phyloP scores from a whole-genome alignment of 2,329 filamentous ascomycete species.

The Chaetomium olivaceum region DNA sequence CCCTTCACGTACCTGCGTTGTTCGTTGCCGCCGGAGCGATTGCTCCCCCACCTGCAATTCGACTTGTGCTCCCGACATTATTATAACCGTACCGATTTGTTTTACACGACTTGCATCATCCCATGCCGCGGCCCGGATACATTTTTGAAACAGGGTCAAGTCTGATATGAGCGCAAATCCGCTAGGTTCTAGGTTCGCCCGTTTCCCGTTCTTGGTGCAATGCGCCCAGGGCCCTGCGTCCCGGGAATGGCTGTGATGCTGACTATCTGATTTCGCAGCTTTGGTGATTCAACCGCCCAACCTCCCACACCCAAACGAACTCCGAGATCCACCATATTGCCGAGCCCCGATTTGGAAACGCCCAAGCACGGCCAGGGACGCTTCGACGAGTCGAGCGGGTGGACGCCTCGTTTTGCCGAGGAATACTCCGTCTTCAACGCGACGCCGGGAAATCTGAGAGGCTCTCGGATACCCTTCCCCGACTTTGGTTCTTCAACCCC shows the following conservation, averaged over 20 bases:
- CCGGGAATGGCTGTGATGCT: conserved; percentile 35
- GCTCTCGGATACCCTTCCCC: conserved; percentile 47
- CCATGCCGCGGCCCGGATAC: conserved; percentile 26
- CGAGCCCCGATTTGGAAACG: conserved; percentile 59
- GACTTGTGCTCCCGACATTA: conserved; percentile 5
- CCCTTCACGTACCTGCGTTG: conserved; percentile 16
- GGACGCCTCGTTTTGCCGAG: conserved; percentile 64
- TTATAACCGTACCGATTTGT: background rate
- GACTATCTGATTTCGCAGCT: conserved; percentile 48
- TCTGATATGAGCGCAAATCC: conserved; percentile 66
- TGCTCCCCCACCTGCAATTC: conserved; percentile 6
- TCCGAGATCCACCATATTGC: conserved; percentile 54
- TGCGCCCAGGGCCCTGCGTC: conserved; percentile 5
- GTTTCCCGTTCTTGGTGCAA: conserved; percentile 12
- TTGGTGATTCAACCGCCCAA: conserved; percentile 64
- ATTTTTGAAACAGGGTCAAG: conserved; percentile 28
- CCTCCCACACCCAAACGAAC: conserved; percentile 61
- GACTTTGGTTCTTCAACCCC: conserved; percentile 47
- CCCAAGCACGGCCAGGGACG: conserved; percentile 51
- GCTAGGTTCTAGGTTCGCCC: conserved; percentile 51
- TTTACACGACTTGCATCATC: conserved; percentile 13
- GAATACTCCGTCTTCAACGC: conserved; percentile 66
- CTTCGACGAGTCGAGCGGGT: conserved; percentile 53
- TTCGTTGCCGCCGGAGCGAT: conserved; percentile 17
- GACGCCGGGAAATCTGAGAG: conserved; percentile 60